Conservation (phyloP, 257 asterid species). For the Echium plantagineum region DNA sequence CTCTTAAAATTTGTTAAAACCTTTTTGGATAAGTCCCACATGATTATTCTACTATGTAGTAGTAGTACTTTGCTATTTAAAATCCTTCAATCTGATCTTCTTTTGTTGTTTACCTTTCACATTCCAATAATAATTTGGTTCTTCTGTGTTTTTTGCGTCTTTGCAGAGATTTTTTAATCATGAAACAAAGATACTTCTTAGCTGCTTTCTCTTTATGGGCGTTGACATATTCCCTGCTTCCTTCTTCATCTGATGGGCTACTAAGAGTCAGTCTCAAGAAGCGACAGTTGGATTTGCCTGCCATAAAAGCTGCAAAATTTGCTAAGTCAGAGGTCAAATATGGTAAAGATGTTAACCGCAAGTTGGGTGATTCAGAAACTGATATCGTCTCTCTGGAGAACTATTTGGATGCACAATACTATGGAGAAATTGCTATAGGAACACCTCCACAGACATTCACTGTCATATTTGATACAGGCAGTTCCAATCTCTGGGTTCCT, state of each 20-base stretch:
- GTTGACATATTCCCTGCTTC: conserved; percentile 33
- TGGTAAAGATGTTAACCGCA: conserved; percentile 23
- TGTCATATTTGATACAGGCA: conserved; percentile 90
- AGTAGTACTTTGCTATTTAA: too few relatives aligned
- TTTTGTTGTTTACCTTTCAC: background rate
- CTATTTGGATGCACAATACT: conserved; percentile 91
- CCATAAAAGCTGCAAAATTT: conserved; percentile 44
- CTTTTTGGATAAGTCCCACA: background rate
- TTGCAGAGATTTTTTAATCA: conserved; percentile 34
- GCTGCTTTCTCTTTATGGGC: conserved; percentile 38
- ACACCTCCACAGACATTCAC: conserved; percentile 87
- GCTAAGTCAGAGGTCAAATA: conserved; percentile 32
- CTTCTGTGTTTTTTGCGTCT: conserved; percentile 2
- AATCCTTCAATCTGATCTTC: background rate
- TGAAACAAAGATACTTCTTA: conserved; percentile 38
- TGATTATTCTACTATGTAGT: background rate
- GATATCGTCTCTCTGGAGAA: conserved; percentile 57
- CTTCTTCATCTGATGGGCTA: conserved; percentile 46
- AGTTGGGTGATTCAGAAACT: conserved; percentile 35
- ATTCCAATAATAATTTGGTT: background rate
- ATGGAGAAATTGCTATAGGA: conserved; percentile 80
- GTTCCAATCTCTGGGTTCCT: conserved; percentile 96
- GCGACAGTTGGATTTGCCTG: conserved; percentile 34
- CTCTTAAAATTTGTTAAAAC: too few relatives aligned
- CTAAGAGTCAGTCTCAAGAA: conserved; percentile 55